Evolutionary conservation across 2,329 filamentous ascomycete genomes (phyloP).

Genomic region (Fusarium falciforme): DNA sequence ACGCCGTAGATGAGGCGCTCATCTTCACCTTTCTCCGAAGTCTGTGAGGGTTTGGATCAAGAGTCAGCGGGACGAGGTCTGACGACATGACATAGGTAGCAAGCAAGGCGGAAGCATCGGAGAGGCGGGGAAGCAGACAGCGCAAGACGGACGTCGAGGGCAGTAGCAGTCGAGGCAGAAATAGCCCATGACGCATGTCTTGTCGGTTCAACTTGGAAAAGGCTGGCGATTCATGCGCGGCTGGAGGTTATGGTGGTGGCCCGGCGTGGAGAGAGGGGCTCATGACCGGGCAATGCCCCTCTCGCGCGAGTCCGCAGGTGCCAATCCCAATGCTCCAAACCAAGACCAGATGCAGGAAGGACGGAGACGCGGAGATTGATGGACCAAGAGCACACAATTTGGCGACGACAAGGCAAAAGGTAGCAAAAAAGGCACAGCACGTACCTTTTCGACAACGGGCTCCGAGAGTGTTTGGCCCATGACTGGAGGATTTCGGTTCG

Average conservation of each 20-base stretch:
- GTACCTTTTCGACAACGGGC: constrained; percentile 98
- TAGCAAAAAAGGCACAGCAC: constrained; percentile 27
- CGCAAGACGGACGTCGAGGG: not conserved
- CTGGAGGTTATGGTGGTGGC: constrained; percentile 12
- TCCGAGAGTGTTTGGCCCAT: constrained; percentile 99
- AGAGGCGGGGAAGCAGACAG: constrained; percentile 20
- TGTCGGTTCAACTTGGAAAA: not conserved
- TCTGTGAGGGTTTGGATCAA: constrained; percentile 60
- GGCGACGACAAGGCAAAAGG: not conserved
- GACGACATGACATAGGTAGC: constrained; percentile 5
- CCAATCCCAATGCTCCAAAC: constrained; percentile 21
- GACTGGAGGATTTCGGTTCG: constrained; percentile 42
- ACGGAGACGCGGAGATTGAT: constrained; percentile 2
- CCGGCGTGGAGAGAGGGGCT: constrained; percentile 38
- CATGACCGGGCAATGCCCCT: constrained; percentile 39
- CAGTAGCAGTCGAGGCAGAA: not conserved
- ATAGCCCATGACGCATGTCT: not conserved
- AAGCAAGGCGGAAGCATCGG: constrained; percentile 26
- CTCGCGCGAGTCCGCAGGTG: constrained; percentile 24
- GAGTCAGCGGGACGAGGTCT: constrained; percentile 42
- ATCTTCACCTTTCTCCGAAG: constrained; percentile 91
- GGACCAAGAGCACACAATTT: constrained; percentile 1
- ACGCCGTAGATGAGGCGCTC: constrained; percentile 92
- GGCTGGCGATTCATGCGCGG: constrained; percentile 22
- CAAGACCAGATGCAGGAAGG: constrained; percentile 11